Evolutionary conservation across 2,329 filamentous ascomycete species (phyloP), one percentile per base, ranked within the genome.

Genomic region (Fonsecaea pedrosoi): DNA sequence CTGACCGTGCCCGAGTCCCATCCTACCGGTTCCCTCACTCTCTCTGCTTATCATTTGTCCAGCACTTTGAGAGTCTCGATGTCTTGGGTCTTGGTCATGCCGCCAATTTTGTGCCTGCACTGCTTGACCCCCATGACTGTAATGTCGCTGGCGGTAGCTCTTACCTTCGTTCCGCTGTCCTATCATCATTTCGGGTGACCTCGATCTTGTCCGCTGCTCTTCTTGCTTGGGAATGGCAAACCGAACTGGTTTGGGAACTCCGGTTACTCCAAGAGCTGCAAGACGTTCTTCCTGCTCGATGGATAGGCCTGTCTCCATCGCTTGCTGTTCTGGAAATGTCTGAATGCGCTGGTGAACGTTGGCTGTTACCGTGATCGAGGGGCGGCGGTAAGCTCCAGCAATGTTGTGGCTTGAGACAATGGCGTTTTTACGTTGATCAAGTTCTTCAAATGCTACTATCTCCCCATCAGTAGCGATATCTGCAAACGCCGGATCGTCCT

Each of bases 401-500:
- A 54, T 12, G 58, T 7, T 42, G 55, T 58, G 38, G 53, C 38
- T 38, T 15, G 37, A 45, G 40, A n/a, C 15, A 5, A 42, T 54
- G 34, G 13, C 54, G 18, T 48, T 7, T 32, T 48, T 42, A 7
- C 59, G 56, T 21, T 45, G 54, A 10, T 34, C 15, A 50, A 65
- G 54, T 10, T 65, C 54, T n/a, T 60, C 55, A 60, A 63, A 63
- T 18, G 57, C 63, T 37, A 57, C 32, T 7, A 42, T 37, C 1
- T 35, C 54, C 30, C 54, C 60, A 15, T 50, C 10, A 18, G 12
- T 12, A n/a, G 42, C 38, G 8, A 65, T 59, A 6, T 34, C 35
- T 53, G 64, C 67, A 42, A 66, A 66, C 4, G 37, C 54, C 4
- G 67, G 67, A 58, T 69, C 63, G 30, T 56, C 38, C n/a, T 58